Base-by-base conservation (phyloP, 306 rosid species). In the Gastrolobium bilobum region DNA sequence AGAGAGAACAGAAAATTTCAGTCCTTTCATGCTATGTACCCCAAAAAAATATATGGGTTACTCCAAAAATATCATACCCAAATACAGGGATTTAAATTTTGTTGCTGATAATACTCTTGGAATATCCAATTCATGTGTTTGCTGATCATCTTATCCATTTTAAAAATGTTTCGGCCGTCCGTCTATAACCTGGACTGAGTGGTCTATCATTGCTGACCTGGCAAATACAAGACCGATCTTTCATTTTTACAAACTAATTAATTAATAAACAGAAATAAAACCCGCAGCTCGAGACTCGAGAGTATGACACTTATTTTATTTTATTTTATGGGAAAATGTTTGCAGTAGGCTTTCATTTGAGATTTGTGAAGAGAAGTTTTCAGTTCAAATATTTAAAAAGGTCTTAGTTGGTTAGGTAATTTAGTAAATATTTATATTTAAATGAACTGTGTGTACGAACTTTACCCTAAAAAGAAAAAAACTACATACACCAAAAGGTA, bases 121-220 rank as follows among this genome's bases (percentile, higher is more conserved):
- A 26, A 68, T 54, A 48, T 38, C 56, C 39, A 0, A 3, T 33
- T 75, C 57, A 47, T 14, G 61, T 34, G 61, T 73, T 4, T 47
- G 79, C 46, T 40, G 71, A 74, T 43, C 86, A 58, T 44, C 71
- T 71, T 90, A 84, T 90, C 93, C 87, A 10, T 34, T 1, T 57
- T 42, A 48, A 78, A 76, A 79, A 54, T 68, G 79, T 70, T 74
- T 79, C 64, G 75, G 33, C 89, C 89, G 33, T 82, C 68, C 85
- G 54, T 85, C 64, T 42, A 43, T 79, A 78, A 87, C 76, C 82
- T 66, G 43, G 15, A 78, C 76, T 68, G 81, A 71, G 88, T 89
- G 89, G 91, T 79, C 79, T 85, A 62, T 72, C 83, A 46, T 84
- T 42, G 77, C 76, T 82, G 57, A 72, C 71, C 26, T 80, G 77